Evolutionary conservation across 2,329 filamentous ascomycete genomes (phyloP), one percentile per base, ranked within the genome.

Genomic region (Pyricularia grisea): DNA sequence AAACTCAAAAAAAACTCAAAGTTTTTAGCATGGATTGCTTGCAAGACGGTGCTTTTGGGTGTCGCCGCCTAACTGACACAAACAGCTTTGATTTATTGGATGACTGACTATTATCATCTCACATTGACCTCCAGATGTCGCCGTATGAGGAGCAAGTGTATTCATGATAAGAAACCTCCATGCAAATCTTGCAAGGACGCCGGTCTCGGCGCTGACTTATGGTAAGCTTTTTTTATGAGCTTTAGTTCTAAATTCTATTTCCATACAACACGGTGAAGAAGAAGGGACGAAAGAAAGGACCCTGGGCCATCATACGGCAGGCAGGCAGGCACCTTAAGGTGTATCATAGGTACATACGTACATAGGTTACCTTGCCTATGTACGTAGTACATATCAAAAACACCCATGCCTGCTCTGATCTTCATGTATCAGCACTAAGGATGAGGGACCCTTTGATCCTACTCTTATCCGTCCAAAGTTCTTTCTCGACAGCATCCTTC

Each of bases 161-260:
- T 74, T 14, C 73, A 74, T 50, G 68, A 70, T 10, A 72, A 71
- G 27, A 70, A 71, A 30, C 70, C 72, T 23, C 73, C 73, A 11
- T 88, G 85, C 71, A 82, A 84, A 69, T 78, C 82, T 5, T 88
- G 85, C 71, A 74, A 76, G 25, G 81, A 84, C 67, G 82, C 84
- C 14, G 84, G 83, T n/a, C 77, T 84, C 23, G 74, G 75, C 27
- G 73, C 81, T 12, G 78, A 80, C 28, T 83, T 84, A 74, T 87
- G 85, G 84, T 87, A 77, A 75, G 79, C 33, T 65, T 27, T 61
- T 50, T 50, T 11, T 36, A 50, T 7, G 17, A 20, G 17, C 42
- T 50, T n/a, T 50, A 50, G 42, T 50, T 50, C 14, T n/a, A 50
- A 50, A 50, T 50, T 50, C 20, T 50, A 17, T 50, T n/a, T 36